A percentile compares a stretch with the other conserved stretches of the same genome.
Evolutionary conservation across 2,329 filamentous ascomycete genomes (phyloP).

Genomic region (Boeremia lycopersici): DNA sequence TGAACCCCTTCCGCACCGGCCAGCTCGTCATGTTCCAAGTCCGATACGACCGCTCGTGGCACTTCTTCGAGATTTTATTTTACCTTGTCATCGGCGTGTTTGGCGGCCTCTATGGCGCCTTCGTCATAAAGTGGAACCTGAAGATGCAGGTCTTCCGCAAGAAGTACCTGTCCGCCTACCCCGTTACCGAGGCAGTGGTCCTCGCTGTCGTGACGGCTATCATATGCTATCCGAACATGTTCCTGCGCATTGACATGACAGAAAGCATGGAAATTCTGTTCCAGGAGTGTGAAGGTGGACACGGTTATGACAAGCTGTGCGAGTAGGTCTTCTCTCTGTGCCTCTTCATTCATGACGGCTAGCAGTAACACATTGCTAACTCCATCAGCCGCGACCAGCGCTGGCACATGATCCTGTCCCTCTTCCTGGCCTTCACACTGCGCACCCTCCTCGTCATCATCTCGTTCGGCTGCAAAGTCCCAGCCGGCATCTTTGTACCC

Average conservation of each 20-base stretch:
- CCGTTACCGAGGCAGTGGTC: slow-evolving; percentile 83
- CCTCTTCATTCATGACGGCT: not conserved
- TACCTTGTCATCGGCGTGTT: slow-evolving; percentile 92
- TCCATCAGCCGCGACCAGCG: slow-evolving; percentile 64
- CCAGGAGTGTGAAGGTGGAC: slow-evolving; percentile 84
- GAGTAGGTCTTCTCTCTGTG: slow-evolving; percentile 58
- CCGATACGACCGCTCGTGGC: slow-evolving; percentile 93
- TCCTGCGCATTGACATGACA: slow-evolving; percentile 96
- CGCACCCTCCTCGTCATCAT: slow-evolving; percentile 87
- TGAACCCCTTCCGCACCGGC: slow-evolving; percentile 97
- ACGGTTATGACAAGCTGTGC: slow-evolving; percentile 90
- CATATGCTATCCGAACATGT: slow-evolving; percentile 96
- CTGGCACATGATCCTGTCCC: slow-evolving; percentile 76
- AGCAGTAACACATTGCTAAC: not conserved
- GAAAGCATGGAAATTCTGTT: slow-evolving; percentile 99
- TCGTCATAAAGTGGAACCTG: slow-evolving; percentile 98
- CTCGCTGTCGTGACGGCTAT: slow-evolving; percentile 84
- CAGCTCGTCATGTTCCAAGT: slow-evolving; percentile 99
- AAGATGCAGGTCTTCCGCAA: slow-evolving; percentile 91
- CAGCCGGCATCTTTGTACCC: slow-evolving; percentile 95
- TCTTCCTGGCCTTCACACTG: slow-evolving; percentile 79
- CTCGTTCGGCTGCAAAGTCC: slow-evolving; percentile 97
- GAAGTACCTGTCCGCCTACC: slow-evolving; percentile 83
- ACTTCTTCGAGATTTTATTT: slow-evolving; percentile 95
- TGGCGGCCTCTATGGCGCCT: slow-evolving; percentile 91